Evolutionary conservation across 2,329 filamentous ascomycete species (phyloP).

Genomic region (Aspergillus cejpii): DNA sequence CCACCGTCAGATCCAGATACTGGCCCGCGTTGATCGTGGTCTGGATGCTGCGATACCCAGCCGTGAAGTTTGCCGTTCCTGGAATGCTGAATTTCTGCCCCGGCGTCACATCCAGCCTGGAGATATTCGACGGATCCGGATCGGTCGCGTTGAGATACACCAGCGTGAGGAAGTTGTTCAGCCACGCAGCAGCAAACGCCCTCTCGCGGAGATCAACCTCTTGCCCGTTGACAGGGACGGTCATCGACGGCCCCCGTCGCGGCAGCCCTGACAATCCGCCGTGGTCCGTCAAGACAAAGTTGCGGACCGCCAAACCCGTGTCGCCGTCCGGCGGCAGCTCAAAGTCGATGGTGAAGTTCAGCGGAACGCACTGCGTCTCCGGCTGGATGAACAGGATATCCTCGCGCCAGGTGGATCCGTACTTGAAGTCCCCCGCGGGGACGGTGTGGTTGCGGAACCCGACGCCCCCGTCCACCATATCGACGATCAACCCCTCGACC

Average conservation of each 20-base stretch:
- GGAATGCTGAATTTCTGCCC: neutral
- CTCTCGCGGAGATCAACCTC: conserved; percentile 35
- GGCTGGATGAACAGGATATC: conserved; percentile 47
- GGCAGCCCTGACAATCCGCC: conserved; percentile 42
- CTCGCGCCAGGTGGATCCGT: conserved; percentile 43
- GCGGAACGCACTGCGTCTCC: conserved; percentile 41
- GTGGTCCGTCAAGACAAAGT: conserved; percentile 36
- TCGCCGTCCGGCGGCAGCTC: conserved; percentile 16
- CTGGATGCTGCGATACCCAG: conserved; percentile 6
- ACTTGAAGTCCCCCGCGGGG: conserved; percentile 25
- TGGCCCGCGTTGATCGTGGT: conserved; percentile 2
- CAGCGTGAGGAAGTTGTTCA: conserved; percentile 40
- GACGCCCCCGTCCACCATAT: conserved; percentile 38
- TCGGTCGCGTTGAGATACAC: conserved; percentile 39
- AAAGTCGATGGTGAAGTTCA: conserved; percentile 40
- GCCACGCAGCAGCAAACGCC: conserved; percentile 43
- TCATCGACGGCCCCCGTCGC: conserved; percentile 27
- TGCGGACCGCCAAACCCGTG: conserved; percentile 2
- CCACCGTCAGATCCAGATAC: conserved; percentile 9
- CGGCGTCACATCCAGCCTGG: neutral
- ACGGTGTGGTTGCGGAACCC: conserved; percentile 44
- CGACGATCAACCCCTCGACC: conserved; percentile 44
- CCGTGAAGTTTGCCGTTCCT: conserved; percentile 18
- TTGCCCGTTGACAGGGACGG: conserved; percentile 28
- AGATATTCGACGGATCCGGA: conserved; percentile 28